Percentiles rank a stretch among this genome's conserved stretches.
Conservation (phyloP, 192 early-diverging fungal species). For the Radiomyces spectabilis region DNA sequence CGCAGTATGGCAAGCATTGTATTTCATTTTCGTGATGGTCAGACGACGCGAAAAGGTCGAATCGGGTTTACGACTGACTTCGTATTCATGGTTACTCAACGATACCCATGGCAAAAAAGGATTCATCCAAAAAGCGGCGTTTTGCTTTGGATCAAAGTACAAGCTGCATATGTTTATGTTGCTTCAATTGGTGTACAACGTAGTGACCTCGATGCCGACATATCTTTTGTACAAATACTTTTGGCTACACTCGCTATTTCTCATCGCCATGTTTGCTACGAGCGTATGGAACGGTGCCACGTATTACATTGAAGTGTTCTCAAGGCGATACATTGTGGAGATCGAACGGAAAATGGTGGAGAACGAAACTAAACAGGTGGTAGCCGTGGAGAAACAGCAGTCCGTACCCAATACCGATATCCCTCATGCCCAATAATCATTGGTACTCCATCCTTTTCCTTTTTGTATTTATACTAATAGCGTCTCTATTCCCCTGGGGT, state of each 20-base stretch:
- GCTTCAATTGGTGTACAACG: conserved; percentile 47
- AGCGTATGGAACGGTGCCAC: conserved; percentile 61
- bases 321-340: conserved; percentile 38
- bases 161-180: conserved; percentile 53
- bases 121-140: conserved; percentile 30
- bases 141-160: conserved; percentile 40
- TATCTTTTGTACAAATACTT: conserved; percentile 45
- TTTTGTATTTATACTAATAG: too few species aligned
- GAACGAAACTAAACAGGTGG: too few species aligned
- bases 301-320: conserved; percentile 69
- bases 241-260: conserved; percentile 43
- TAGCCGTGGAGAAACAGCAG: too few species aligned
- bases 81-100: conserved; percentile 55
- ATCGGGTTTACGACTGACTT: conserved; percentile 41
- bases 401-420: too few species aligned
- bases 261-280: conserved; percentile 42
- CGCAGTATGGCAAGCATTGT: conserved; percentile 20
- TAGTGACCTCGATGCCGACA: conserved; percentile 38
- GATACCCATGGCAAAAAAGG: conserved; percentile 29
- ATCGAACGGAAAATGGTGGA: conserved; percentile 9
- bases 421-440: too few species aligned
- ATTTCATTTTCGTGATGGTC: conserved; percentile 24
- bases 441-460: too few species aligned
- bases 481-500: too few species aligned
- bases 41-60: conserved; percentile 23